Evolutionary conservation across 1,284 basidiomycete genomes (phyloP).

Genomic region (Melampsora occidentalis): DNA sequence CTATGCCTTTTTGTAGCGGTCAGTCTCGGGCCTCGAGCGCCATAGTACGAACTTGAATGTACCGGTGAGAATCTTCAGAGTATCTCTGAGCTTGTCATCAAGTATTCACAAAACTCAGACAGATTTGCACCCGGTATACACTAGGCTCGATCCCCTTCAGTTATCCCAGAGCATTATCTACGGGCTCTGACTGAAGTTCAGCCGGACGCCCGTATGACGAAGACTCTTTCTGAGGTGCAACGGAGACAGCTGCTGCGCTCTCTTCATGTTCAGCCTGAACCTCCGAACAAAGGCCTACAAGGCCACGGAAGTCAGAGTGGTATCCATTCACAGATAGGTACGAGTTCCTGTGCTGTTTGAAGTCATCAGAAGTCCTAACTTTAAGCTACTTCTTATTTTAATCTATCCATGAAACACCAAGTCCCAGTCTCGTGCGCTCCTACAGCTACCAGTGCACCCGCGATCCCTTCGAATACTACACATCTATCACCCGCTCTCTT

Average conservation of each 20-base stretch:
- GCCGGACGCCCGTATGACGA: not conserved
- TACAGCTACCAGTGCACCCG: not conserved
- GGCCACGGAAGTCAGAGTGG: not conserved
- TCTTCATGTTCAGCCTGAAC: not conserved
- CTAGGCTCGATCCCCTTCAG: not conserved
- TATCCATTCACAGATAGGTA: not conserved
- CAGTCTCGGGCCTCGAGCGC: not conserved
- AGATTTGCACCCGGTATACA: not conserved
- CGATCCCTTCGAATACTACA: not conserved
- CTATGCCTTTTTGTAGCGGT: not conserved
- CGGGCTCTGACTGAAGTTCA: not conserved
- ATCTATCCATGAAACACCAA: not conserved
- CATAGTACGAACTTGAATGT: slow-evolving; percentile 6
- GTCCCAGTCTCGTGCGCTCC: not conserved
- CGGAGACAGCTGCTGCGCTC: not conserved
- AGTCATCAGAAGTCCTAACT: not conserved
- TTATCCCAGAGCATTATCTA: slow-evolving; percentile 9
- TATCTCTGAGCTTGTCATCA: too few relatives aligned
- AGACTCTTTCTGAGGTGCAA: not conserved
- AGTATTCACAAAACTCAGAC: too few relatives aligned
- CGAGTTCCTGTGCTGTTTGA: too few relatives aligned
- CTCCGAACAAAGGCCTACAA: not conserved
- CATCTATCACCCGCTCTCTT: slow-evolving; percentile 7
- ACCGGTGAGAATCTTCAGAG: not conserved
- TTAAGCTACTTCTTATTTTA: not conserved